phyloP scores from a whole-genome alignment of 2,329 filamentous ascomycete species.

The Xylariaceae sp. region DNA sequence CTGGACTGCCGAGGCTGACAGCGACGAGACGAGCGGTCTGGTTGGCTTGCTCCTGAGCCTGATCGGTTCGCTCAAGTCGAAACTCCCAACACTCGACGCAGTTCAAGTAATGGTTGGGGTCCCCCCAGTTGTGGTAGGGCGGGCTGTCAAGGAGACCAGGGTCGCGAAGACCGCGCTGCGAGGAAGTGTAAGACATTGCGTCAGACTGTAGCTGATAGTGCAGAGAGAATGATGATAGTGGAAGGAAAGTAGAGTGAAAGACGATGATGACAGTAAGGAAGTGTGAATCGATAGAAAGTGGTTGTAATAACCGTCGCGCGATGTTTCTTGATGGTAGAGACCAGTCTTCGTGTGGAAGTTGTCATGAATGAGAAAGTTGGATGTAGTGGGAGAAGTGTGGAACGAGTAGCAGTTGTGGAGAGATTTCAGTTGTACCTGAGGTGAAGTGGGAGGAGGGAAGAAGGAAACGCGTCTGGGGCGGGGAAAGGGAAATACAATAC shows the following conservation, averaged over 20 bases:
- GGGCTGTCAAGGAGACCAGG: not conserved
- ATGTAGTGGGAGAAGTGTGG: not conserved
- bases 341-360: not conserved
- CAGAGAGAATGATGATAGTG: not conserved
- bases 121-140: slow-evolving; percentile 2
- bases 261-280: not conserved
- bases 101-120: slow-evolving; percentile 7
- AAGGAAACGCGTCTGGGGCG: not conserved
- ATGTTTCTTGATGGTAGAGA: not conserved
- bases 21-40: not conserved
- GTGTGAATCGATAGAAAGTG: not conserved
- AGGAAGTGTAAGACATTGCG: slow-evolving; percentile 1
- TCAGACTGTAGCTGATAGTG: too few species aligned
- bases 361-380: not conserved
- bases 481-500: not conserved
- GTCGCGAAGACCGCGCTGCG: not conserved
- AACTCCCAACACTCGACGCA: slow-evolving; percentile 5
- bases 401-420: slow-evolving; percentile 2
- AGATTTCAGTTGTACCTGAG: too few species aligned
- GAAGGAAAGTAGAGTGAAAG: not conserved
- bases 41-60: not conserved
- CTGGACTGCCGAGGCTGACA: not conserved
- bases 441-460: not conserved
- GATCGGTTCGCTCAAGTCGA: not conserved
- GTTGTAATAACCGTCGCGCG: not conserved